phyloP scores from a whole-genome alignment of 1,284 basidiomycete genomes.

The Tilletia caries region DNA sequence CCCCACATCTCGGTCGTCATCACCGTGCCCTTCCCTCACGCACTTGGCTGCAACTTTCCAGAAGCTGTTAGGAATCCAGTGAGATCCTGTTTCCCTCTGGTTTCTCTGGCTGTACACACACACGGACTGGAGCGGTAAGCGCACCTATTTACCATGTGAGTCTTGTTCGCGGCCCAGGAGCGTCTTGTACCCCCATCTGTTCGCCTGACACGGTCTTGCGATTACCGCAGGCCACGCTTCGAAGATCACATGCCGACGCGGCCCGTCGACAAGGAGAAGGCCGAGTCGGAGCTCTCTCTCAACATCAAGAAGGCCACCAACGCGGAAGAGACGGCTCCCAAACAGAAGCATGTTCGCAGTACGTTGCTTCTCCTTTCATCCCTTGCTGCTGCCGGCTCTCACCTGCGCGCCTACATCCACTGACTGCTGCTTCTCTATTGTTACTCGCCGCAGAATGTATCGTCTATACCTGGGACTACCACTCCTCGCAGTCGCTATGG shows the following conservation, averaged over 20 bases:
- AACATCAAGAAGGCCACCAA: slow-evolving; percentile 52
- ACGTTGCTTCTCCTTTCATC: slow-evolving; percentile 16
- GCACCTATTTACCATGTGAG: too few relatives aligned
- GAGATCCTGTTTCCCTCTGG: too few relatives aligned
- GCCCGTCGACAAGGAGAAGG: slow-evolving; percentile 51
- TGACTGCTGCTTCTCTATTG: neutral
- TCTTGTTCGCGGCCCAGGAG: too few relatives aligned
- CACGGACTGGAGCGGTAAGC: too few relatives aligned
- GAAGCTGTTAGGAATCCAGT: too few relatives aligned
- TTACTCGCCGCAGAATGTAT: slow-evolving; percentile 39
- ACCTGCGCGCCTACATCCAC: neutral
- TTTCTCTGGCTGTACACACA: too few relatives aligned
- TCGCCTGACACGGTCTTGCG: too few relatives aligned
- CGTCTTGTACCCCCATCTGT: too few relatives aligned
- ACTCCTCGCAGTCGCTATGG: slow-evolving; percentile 52
- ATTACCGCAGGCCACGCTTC: slow-evolving; percentile 9
- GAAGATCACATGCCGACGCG: slow-evolving; percentile 33
- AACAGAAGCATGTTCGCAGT: slow-evolving; percentile 54
- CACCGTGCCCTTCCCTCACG: too few relatives aligned
- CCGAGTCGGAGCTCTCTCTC: slow-evolving; percentile 48
- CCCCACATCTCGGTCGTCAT: too few relatives aligned
- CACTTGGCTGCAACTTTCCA: too few relatives aligned
- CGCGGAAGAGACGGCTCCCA: slow-evolving; percentile 50
- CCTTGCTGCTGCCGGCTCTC: neutral
- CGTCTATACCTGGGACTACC: slow-evolving; percentile 54